Evolutionary conservation across 1,139 yeast genomes (phyloP), one percentile per base, ranked within the genome.

Genomic region (Pichia sp.): DNA sequence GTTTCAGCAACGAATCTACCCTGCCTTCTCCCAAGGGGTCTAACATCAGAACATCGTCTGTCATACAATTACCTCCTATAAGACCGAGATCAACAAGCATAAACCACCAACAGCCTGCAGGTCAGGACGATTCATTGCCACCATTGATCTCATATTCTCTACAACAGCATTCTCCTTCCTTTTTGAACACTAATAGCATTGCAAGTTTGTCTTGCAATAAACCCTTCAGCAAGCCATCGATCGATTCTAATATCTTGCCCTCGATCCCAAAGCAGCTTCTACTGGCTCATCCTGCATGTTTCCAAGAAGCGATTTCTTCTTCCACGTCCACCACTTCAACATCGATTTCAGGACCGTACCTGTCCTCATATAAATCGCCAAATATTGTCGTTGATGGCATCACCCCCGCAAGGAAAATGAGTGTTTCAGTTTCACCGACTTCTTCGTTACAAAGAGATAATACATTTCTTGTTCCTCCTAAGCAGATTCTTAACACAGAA

Each of bases 141-240:
- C 40, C 52, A 3, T 22, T 53, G 36, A 44, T 59, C 3, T 45
- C 56, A 10, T 59, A 54, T 23, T 50, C 57, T 30, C 37, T 59
- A n/a, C 58, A 59, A 26, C 41, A 50, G 10, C 19, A 26, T 22
- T 5, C 19, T 22, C 16, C 6, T n/a, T n/a, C 36, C 16, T 13
- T 31, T 10, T 10, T n/a, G 16, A 31, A 31, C 36, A 31, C 34
- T 8, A 30, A 4, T 30, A 31, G 37, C 36, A 3, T 31, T 16
- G 13, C 6, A 6, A 9, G 28, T 9, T 9, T 25, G 9, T 9
- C 28, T 9, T 6, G 16, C 13, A 31, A n/a, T 16, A 31, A 31
- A 6, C 36, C 13, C 13, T n/a, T 31, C 7, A 13, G 16, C 13
- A n/a, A 37, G 6, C 23, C 31, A 48, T 8, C 36, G 6, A 3